Evolutionary conservation across 2,329 filamentous ascomycete genomes (phyloP).

Genomic region (Sporothrix phasma): DNA sequence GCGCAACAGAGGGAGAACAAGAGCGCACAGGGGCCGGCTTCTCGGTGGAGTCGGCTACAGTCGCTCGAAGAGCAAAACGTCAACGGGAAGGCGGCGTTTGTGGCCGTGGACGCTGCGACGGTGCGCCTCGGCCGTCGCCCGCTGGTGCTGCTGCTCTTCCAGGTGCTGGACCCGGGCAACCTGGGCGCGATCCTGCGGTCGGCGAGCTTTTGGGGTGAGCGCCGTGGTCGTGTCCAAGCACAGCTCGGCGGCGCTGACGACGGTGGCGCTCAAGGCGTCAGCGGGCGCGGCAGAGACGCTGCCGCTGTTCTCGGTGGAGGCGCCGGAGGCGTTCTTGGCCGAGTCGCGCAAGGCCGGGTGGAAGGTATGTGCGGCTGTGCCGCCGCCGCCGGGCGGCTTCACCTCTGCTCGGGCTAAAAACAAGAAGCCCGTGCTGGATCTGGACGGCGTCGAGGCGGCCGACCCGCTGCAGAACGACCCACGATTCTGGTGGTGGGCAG

Average conservation of each 20-base stretch:
- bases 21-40: conserved; percentile 41
- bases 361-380: conserved; percentile 70
- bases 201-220: conserved; percentile 81
- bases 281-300: conserved; percentile 79
- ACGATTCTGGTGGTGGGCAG: conserved; percentile 75
- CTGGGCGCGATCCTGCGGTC: conserved; percentile 81
- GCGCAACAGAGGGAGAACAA: too few relatives aligned
- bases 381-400: conserved; percentile 26
- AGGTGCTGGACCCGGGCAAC: conserved; percentile 79
- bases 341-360: conserved; percentile 63
- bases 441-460: conserved; percentile 37
- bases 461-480: conserved; percentile 50
- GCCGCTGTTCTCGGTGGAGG: conserved; percentile 58
- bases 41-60: conserved; percentile 54
- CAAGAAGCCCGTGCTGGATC: conserved; percentile 35
- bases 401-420: conserved; percentile 14
- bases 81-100: conserved; percentile 46
- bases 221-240: conserved; percentile 68
- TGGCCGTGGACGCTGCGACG: neutral
- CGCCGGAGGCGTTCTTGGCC: conserved; percentile 59
- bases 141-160: conserved; percentile 63
- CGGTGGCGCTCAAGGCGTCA: conserved; percentile 76
- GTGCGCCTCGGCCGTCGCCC: conserved; percentile 45
- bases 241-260: conserved; percentile 63
- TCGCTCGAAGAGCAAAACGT: conserved; percentile 62